These are phyloP conservation scores for Ceratobasidium papillatum DNA, from an alignment of 1,284 basidiomycete genomes.

Conservation along the genomic window DNA sequence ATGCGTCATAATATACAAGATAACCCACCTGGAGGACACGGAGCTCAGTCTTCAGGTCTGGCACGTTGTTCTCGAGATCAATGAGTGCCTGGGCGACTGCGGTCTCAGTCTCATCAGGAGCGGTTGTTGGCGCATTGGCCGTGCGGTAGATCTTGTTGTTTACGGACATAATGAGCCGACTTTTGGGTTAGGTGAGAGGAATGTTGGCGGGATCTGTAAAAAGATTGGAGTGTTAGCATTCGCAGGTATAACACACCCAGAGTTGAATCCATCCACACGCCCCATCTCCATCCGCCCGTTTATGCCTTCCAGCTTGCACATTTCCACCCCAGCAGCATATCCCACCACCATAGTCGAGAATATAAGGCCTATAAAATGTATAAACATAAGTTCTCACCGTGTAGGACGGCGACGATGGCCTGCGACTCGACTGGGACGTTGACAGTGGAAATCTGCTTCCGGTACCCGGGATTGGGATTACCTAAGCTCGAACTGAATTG, in stretches of 20 bases:
- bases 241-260: neutral
- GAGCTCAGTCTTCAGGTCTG: constrained; percentile 97
- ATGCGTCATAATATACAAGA: neutral
- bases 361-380: neutral
- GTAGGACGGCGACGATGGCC: constrained; percentile 35
- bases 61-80: constrained; percentile 98
- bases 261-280: constrained; percentile 15
- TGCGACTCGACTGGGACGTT: constrained; percentile 3
- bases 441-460: constrained; percentile 32
- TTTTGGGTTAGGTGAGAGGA: constrained; percentile 19
- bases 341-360: neutral
- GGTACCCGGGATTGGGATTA: constrained; percentile 13
- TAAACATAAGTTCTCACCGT: constrained; percentile 39
- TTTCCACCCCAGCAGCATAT: neutral
- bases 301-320: neutral
- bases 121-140: constrained; percentile 90
- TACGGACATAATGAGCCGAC: constrained; percentile 25
- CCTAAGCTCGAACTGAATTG: neutral
- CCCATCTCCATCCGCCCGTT: constrained; percentile 17
- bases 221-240: neutral
- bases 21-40: constrained; percentile 76
- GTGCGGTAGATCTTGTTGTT: constrained; percentile 89
- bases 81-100: constrained; percentile 95
- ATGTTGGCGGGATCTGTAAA: constrained; percentile 6
- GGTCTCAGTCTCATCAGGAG: constrained; percentile 93